Evolutionary conservation across 2,329 filamentous ascomycete species (phyloP).

Genomic region (Xylaria sp.): DNA sequence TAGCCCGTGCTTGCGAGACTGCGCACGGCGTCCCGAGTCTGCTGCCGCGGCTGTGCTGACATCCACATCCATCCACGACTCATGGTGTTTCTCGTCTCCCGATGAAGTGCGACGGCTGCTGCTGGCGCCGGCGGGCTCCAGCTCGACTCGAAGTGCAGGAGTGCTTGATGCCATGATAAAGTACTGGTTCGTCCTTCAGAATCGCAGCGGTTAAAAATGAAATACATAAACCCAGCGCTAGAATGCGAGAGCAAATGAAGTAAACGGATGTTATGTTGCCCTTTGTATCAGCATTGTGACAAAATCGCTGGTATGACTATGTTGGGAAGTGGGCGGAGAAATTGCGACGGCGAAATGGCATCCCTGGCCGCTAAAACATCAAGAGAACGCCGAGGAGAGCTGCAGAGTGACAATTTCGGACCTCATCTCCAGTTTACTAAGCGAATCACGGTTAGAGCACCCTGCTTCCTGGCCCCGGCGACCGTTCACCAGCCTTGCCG

Average conservation of each 20-base stretch:
- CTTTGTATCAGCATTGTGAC: not conserved
- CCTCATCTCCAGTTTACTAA: constrained; percentile 32
- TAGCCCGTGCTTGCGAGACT: constrained; percentile 24
- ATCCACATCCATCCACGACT: not conserved
- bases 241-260: not conserved
- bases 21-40: constrained; percentile 15
- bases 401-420: constrained; percentile 25
- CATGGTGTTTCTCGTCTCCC: constrained; percentile 27
- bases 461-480: constrained; percentile 10
- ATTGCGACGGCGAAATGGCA: constrained; percentile 13
- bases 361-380: constrained; percentile 16
- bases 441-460: constrained; percentile 26
- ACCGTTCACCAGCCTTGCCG: constrained; percentile 31
- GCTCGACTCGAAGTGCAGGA: constrained; percentile 27
- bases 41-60: not conserved
- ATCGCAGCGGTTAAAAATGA: not conserved
- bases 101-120: constrained; percentile 25
- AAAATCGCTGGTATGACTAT: not conserved
- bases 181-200: not conserved
- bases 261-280: not conserved
- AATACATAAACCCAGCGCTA: not conserved
- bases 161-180: constrained; percentile 23
- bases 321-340: constrained; percentile 19
- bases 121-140: constrained; percentile 16
- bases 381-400: constrained; percentile 10